phyloP scores from a whole-genome alignment of 805 yeast genomes.

The Ogataea paradorogensis region DNA sequence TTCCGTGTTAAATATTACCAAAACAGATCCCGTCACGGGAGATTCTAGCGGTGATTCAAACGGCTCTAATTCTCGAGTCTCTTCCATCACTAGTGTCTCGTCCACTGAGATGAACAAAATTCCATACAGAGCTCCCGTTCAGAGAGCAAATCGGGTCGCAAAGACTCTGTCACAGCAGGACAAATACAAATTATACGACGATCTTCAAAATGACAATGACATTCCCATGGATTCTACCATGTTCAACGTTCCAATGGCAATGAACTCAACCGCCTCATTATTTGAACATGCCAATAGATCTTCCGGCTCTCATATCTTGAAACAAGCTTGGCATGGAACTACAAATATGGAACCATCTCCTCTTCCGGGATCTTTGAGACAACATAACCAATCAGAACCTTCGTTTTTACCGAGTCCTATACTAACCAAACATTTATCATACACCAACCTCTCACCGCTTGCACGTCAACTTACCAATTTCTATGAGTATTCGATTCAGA shows the following conservation, averaged over 20 bases:
- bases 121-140: constrained; percentile 7
- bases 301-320: constrained; percentile 22
- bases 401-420: constrained; percentile 20
- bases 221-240: constrained; percentile 40
- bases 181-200: constrained; percentile 31
- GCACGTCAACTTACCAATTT: constrained; percentile 41
- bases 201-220: constrained; percentile 35
- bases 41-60: constrained; percentile 11
- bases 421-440: constrained; percentile 29
- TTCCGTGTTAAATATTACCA: constrained; percentile 11
- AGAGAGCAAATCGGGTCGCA: constrained; percentile 2
- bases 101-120: constrained; percentile 19
- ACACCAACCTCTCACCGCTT: constrained; percentile 30
- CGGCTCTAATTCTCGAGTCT: constrained; percentile 21
- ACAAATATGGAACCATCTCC: constrained; percentile 46
- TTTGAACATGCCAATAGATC: constrained; percentile 19
- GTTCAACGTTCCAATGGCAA: constrained; percentile 54
- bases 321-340: constrained; percentile 25
- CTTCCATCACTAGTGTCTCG: constrained; percentile 25
- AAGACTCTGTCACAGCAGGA: constrained; percentile 25
- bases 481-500: constrained; percentile 38
- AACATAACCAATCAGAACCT: constrained; percentile 2
- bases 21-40: constrained; percentile 1
- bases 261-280: constrained; percentile 31
- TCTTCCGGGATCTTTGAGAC: constrained; percentile 39